Evolutionary conservation across 2,329 filamentous ascomycete genomes (phyloP).

Genomic region (Metarhizium brunneum): DNA sequence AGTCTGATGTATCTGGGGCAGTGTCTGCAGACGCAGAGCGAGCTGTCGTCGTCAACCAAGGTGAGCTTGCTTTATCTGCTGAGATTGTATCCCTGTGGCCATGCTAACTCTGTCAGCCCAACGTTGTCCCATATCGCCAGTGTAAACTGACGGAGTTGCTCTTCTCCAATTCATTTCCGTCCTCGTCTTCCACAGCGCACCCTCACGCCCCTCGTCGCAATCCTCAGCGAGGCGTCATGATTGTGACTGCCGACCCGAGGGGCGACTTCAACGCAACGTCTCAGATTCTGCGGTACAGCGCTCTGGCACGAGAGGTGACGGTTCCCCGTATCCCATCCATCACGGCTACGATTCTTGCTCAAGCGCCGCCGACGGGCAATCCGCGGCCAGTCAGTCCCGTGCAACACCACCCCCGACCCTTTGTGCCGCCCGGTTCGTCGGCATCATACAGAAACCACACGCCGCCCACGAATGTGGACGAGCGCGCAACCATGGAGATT

Average conservation of each 20-base stretch:
- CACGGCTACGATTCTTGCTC: slow-evolving; percentile 56
- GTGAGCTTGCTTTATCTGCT: slow-evolving; percentile 30
- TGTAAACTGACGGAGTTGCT: slow-evolving; percentile 79
- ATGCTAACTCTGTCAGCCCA: slow-evolving; percentile 40
- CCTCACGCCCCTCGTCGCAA: slow-evolving; percentile 39
- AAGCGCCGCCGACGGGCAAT: slow-evolving; percentile 17
- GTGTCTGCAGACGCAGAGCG: slow-evolving; percentile 90
- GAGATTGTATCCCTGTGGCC: neutral
- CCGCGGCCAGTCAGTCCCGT: slow-evolving; percentile 19
- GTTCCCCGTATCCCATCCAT: slow-evolving; percentile 82
- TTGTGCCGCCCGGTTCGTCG: slow-evolving; percentile 28
- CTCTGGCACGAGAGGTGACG: slow-evolving; percentile 84
- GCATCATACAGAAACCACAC: slow-evolving; percentile 29
- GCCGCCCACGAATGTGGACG: slow-evolving; percentile 31
- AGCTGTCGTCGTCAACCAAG: slow-evolving; percentile 64
- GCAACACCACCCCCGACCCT: slow-evolving; percentile 24
- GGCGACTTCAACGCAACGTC: slow-evolving; percentile 96
- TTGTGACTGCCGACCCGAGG: slow-evolving; percentile 85
- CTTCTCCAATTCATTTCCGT: slow-evolving; percentile 82
- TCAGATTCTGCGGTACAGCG: slow-evolving; percentile 90
- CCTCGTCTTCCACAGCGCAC: slow-evolving; percentile 34
- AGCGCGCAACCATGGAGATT: slow-evolving; percentile 68
- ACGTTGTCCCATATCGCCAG: slow-evolving; percentile 69
- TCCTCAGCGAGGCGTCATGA: slow-evolving; percentile 87
- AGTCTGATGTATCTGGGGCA: slow-evolving; percentile 97